These are phyloP conservation scores for Monosporozyma unispora DNA, from an alignment of 805 yeast genomes.

Conservation along the genomic window DNA sequence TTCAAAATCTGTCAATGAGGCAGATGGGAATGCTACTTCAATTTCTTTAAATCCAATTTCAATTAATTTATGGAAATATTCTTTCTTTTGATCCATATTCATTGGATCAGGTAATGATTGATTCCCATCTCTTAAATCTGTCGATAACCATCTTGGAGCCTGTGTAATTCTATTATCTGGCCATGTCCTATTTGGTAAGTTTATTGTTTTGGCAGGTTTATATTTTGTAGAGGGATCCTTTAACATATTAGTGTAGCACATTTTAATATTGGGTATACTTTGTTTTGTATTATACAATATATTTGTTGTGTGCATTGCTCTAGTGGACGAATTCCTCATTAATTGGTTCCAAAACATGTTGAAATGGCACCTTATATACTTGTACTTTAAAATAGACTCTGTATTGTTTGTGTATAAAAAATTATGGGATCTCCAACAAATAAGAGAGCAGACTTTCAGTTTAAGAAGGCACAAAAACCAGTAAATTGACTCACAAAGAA, in stretches of 20 bases:
- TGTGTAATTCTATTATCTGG: constrained; percentile 48
- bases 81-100: constrained; percentile 70
- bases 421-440: too few species aligned
- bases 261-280: neutral
- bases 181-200: constrained; percentile 62
- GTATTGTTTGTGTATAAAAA: too few species aligned
- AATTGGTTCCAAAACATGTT: neutral
- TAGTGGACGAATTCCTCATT: neutral
- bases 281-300: neutral
- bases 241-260: constrained; percentile 45
- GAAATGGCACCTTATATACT: too few species aligned
- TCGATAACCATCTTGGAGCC: constrained; percentile 76
- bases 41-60: constrained; percentile 76
- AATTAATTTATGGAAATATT: constrained; percentile 56
- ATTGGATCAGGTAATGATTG: constrained; percentile 82
- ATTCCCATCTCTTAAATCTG: constrained; percentile 78
- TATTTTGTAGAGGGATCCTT: constrained; percentile 60
- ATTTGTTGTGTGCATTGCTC: neutral
- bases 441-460: too few species aligned
- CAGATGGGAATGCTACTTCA: constrained; percentile 76
- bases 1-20: constrained; percentile 72
- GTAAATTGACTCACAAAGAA: too few species aligned
- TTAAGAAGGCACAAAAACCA: too few species aligned
- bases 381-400: too few species aligned
- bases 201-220: constrained; percentile 41